phyloP scores from a whole-genome alignment of 2,329 filamentous ascomycete genomes.

The Eutypa lata region DNA sequence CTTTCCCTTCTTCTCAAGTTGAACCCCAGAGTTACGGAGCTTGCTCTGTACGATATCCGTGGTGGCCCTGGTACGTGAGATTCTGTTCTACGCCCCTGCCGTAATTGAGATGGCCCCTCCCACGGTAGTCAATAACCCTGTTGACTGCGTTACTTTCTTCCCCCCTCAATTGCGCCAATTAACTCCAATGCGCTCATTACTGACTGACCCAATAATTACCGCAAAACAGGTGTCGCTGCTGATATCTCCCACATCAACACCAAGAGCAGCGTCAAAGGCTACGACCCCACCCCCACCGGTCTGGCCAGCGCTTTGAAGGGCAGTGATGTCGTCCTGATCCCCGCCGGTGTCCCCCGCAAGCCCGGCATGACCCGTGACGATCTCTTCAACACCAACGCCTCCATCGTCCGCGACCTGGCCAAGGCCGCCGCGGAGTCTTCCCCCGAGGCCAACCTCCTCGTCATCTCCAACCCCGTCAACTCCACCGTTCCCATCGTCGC shows the following conservation, averaged over 20 bases:
- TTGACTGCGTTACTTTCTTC: constrained; percentile 5
- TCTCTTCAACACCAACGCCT: constrained; percentile 99
- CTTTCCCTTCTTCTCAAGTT: constrained; percentile 98
- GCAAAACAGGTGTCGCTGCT: constrained; percentile 79
- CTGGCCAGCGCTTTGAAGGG: constrained; percentile 79
- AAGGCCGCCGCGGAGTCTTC: constrained; percentile 86
- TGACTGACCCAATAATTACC: constrained; percentile 2
- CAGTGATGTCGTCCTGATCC: constrained; percentile 93
- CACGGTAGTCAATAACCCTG: constrained; percentile 14
- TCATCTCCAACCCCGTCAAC: constrained; percentile 99
- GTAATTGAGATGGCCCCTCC: not conserved
- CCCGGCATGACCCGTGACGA: constrained; percentile 99
- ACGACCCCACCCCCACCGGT: constrained; percentile 72
- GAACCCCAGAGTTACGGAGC: constrained; percentile 89
- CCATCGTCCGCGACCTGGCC: constrained; percentile 96
- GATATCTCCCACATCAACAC: constrained; percentile 99
- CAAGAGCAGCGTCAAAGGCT: constrained; percentile 90
- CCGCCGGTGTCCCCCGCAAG: constrained; percentile 97
- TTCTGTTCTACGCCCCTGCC: not conserved
- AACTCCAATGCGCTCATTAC: constrained; percentile 2
- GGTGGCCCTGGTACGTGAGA: constrained; percentile 76
- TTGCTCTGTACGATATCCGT: constrained; percentile 97
- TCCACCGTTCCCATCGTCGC: constrained; percentile 96
- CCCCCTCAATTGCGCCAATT: constrained; percentile 7
- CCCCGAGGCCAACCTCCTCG: constrained; percentile 90